Base-by-base conservation (phyloP, 1,139 yeast genomes). In the Dujonia santamariae region DNA sequence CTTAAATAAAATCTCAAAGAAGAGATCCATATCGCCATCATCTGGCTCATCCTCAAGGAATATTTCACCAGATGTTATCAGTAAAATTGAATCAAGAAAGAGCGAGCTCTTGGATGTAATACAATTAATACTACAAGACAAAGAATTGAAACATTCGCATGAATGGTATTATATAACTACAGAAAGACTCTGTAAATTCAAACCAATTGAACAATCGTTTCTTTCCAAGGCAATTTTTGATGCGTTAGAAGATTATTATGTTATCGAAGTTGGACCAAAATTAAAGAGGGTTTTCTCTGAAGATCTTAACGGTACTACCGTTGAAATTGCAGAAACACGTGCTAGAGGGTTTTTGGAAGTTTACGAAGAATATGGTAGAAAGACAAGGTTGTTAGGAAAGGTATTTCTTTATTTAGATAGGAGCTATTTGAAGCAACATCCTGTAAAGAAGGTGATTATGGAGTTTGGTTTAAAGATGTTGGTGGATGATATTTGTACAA, bases 401-500 rank as follows among this genome's bases (percentile, higher is more conserved):
- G 35, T 67, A 8, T 67, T 65, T 37, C 40, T 63, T 6, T 66
- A 61, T 39, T 45, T 67, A 35, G 73, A 67, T 43, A 41, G 63
- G 19, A 50, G 54, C 7, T 67, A 67, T 38, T 48, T 67, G 18
- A 45, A 53, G 31, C 59, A 45, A 30, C 72, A 65, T 37, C 56
- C 59, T 4, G 38, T 46, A 7, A 59, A 56, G 36, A 41, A 49
- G 27, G 51, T 55, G 29, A 56, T 66, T 7, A 32, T 51, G 26
- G 53, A 54, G 31, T 45, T 37, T 36, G 69, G 69, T 0, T 34
- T 50, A 15, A 38, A 34, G 4, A 40, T 53, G 15, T 50, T 56
- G 21, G 44, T 51, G 4, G 48, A 53, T 7, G 40, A 44, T 31
- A 4, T 34, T 4, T 12, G 21, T n/a, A 17, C 7, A 8, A 30